Conservation (phyloP, 225 moss, liverwort and hornwort species). For the Straminergon stramineum region DNA sequence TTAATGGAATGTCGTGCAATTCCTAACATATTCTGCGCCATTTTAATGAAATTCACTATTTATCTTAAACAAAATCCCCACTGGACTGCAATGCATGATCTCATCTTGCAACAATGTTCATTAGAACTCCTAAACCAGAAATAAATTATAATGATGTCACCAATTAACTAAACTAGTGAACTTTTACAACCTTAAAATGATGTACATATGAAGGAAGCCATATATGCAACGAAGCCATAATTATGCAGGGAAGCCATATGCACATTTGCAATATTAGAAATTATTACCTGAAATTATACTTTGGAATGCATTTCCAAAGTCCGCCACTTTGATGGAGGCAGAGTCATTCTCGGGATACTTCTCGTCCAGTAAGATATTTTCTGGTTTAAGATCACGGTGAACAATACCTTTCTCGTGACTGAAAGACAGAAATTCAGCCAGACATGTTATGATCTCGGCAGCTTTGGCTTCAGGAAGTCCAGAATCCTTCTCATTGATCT, state of each 20-base stretch:
- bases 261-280: not conserved
- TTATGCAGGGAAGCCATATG: not conserved
- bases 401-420: not conserved
- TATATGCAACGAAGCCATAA: no score
- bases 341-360: not conserved
- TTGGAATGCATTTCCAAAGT: constrained; percentile 10
- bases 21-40: no score
- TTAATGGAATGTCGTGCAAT: no score
- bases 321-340: not conserved
- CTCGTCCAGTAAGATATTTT: not conserved
- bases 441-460: not conserved
- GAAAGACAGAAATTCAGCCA: not conserved
- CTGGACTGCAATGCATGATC: not conserved
- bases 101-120: not conserved
- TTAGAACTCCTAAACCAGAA: not conserved
- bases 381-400: not conserved
- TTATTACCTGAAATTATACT: not conserved
- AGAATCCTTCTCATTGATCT: not conserved
- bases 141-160: not conserved
- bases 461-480: not conserved
- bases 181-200: not conserved
- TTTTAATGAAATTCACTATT: no score
- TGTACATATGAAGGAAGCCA: not conserved
- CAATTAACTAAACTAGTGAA: not conserved
- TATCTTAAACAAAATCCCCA: not conserved